Base-by-base conservation (phyloP, 345 rosid species). In the Turritis glabra region DNA sequence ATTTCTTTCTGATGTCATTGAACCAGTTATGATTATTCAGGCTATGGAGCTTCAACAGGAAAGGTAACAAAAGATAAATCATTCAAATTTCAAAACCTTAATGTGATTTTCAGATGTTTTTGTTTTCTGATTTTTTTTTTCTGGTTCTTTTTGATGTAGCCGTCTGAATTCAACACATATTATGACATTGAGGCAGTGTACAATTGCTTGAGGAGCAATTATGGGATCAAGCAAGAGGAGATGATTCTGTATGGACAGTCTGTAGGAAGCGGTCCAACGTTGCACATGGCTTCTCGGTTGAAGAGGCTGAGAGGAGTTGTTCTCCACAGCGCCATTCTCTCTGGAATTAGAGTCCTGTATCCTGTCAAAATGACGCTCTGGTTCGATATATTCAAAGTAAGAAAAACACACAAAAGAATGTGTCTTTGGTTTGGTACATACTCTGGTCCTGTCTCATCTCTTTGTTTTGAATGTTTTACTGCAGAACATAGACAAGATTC, bases 401-500 rank as follows among this genome's bases (percentile, higher is more conserved):
- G 84, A 64, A 12, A 30, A 59, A 3, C 10, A 63, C 44, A 52
- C 9, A 41, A 21, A 41, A 25, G 1, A 9, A 18, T 3, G 10
- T 18, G n/a, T 63, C 48, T 44, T 64, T 64, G 21, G 7, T 54
- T 29, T n/a, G 71, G 25, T 19, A 2, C 37, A 17, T 53, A 64
- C 64, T 64, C 21, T 48, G 50, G 1, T 64, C 9, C 1, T 29
- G 80, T 76, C 71, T 62, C 57, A 62, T 76, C 51, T 69, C 50
- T 44, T 60, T 59, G 47, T 64, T 43, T 81, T 67, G 37, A 50
- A 75, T 76, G 53, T 69, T 46, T 51, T 43, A 78, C 60, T 82
- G 56, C 98, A 95, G 99, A 95, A 95, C 71, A 92, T 95, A 58
- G 99, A 95, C 88, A 95, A 92, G 84, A 95, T 95, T 68, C 87